Evolutionary conservation across 305 asterid genomes (phyloP), one percentile per base, ranked within the genome.

Genomic region (Fraxinus velutina): DNA sequence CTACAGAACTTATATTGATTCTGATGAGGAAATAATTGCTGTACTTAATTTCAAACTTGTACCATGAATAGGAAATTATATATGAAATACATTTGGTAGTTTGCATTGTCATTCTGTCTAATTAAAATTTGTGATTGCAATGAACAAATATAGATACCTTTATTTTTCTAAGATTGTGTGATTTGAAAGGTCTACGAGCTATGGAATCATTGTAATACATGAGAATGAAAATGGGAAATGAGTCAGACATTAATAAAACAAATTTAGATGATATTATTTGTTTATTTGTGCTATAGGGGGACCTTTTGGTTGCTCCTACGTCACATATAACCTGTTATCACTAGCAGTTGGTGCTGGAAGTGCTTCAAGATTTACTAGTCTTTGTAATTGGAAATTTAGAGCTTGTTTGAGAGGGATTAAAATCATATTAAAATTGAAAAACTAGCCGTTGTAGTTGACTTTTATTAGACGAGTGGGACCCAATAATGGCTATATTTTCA

Each of bases 1-100:
- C 78, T 68, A 79, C 70, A 57, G 29, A 52, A 68, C 22, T 24
- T 79, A 9, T 64, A 64, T 5, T 55, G 29, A 76, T 22, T 68
- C 50, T 17, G 7, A n/a, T 81, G 60, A 12, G 32, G 75, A 77
- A 19, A 80, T 71, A 76, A 64, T 34, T 72, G 50, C 27, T 71
- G 81, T 24, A 66, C 84, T 33, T 70, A 6, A n/a, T 39, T 74
- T 62, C 62, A 74, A 64, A n/a, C 71, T 72, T 17, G 29, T 62
- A 29, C 44, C 71, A 42, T 29, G 27, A 15, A 57, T 78, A 27
- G n/a, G 42, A 78, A n/a, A 8, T 39, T 19, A 22, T 8, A 32
- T 6, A 78, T 10, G 52, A 42, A 10, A 10, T 42, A 42, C 76
- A 42, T 29, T 71, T 12, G 33, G 75, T 57, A 55, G 66, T 62